These are phyloP conservation scores for Parafenestella ontariensis DNA, from an alignment of 2,329 filamentous ascomycete species.

Conservation along the genomic window DNA sequence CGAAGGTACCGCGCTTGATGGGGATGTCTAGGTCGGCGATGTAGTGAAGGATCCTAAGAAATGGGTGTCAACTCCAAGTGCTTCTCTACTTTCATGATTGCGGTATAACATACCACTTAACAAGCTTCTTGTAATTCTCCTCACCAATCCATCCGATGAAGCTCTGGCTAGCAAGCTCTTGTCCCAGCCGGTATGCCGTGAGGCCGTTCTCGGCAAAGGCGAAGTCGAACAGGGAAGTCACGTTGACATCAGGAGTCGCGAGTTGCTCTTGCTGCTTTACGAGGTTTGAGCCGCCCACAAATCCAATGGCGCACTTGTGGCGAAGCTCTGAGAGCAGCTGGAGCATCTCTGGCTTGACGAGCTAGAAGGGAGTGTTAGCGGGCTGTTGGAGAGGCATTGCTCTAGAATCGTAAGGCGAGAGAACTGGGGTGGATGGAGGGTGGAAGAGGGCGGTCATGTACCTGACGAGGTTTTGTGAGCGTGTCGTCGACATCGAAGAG, in stretches of 20 bases:
- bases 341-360: constrained; percentile 81
- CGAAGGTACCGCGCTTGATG: constrained; percentile 81
- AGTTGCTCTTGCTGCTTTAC: constrained; percentile 96
- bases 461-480: constrained; percentile 80
- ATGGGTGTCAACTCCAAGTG: constrained; percentile 41
- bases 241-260: constrained; percentile 68
- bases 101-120: constrained; percentile 58
- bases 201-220: constrained; percentile 98
- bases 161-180: constrained; percentile 75
- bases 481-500: constrained; percentile 98
- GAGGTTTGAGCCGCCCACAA: constrained; percentile 91
- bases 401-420: not conserved
- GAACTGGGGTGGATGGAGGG: not conserved
- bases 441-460: constrained; percentile 46
- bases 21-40: constrained; percentile 84
- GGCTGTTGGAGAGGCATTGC: not conserved
- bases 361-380: constrained; percentile 54
- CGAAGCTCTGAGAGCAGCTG: constrained; percentile 79
- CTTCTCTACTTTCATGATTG: not conserved
- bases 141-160: constrained; percentile 96
- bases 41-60: constrained; percentile 70
- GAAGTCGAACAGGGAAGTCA: constrained; percentile 92
- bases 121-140: constrained; percentile 79
- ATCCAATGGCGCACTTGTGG: constrained; percentile 87
- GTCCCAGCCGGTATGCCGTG: constrained; percentile 84